Conservation (phyloP, 805 yeast genomes). For the Cyberlindnera mycetangii region DNA sequence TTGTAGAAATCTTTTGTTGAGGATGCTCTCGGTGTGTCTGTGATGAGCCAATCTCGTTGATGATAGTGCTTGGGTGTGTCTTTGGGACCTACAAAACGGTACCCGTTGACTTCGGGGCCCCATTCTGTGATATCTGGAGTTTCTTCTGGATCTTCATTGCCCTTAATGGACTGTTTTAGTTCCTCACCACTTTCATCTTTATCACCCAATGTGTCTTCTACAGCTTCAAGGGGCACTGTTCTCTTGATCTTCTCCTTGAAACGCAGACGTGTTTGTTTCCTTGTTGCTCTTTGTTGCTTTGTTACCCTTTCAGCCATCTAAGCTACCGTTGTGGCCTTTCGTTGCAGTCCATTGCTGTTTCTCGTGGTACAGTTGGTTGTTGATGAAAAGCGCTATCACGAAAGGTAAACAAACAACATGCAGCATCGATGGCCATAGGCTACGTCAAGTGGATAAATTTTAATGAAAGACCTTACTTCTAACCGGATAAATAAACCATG, state of each 20-base stretch:
- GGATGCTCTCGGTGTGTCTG: background rate
- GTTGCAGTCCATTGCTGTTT: background rate
- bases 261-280: background rate
- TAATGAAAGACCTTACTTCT: no score
- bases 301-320: background rate
- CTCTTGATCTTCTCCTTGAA: background rate
- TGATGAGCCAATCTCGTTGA: conserved; percentile 11
- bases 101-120: conserved; percentile 30
- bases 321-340: background rate
- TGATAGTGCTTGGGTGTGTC: conserved; percentile 9
- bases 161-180: no score
- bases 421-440: no score
- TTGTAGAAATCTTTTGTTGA: conserved; percentile 8
- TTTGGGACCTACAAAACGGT: conserved; percentile 19
- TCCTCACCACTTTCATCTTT: no score
- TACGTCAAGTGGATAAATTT: no score
- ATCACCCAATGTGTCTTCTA: no score
- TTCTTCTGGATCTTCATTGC: background rate
- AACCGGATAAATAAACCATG: background rate
- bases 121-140: conserved; percentile 19
- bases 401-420: no score
- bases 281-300: background rate
- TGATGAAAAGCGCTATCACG: no score
- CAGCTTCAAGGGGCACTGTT: no score
- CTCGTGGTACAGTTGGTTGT: no score